A percentile compares a stretch with the other conserved stretches of the same genome.
phyloP scores from a whole-genome alignment of 345 rosid genomes.

The Brassica napus region DNA sequence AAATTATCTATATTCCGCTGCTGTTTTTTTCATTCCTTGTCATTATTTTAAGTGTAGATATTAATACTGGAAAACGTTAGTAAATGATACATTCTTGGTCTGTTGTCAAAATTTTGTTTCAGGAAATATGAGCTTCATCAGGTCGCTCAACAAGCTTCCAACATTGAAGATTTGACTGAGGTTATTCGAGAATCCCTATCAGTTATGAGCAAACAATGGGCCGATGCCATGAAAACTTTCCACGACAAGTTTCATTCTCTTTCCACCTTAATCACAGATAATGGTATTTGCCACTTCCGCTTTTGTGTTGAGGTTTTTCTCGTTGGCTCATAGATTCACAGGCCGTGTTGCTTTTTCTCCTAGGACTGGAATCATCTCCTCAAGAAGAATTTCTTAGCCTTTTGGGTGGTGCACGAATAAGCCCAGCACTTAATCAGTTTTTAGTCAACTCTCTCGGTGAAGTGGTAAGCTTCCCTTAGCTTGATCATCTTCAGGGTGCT shows the following conservation, averaged over 20 bases:
- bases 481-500: slow-evolving; percentile 22
- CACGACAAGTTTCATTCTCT: slow-evolving; percentile 79
- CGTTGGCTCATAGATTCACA: slow-evolving; percentile 23
- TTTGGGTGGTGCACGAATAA: slow-evolving; percentile 81
- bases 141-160: slow-evolving; percentile 90
- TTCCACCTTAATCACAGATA: slow-evolving; percentile 61
- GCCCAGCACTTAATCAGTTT: slow-evolving; percentile 92
- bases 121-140: slow-evolving; percentile 95
- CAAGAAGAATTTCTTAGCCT: slow-evolving; percentile 96
- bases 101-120: slow-evolving; percentile 17
- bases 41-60: background rate
- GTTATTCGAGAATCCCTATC: slow-evolving; percentile 72
- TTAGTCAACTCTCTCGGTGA: slow-evolving; percentile 84
- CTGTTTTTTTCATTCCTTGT: slow-evolving; percentile 14
- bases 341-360: slow-evolving; percentile 24
- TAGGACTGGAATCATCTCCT: slow-evolving; percentile 86
- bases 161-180: slow-evolving; percentile 80
- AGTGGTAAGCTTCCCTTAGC: slow-evolving; percentile 53
- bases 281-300: slow-evolving; percentile 53
- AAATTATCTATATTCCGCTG: slow-evolving; percentile 5
- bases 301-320: slow-evolving; percentile 13
- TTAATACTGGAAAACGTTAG: background rate
- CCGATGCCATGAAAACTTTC: slow-evolving; percentile 78
- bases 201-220: slow-evolving; percentile 85
- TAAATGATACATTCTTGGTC: background rate